Base-by-base conservation (phyloP, 1,284 basidiomycete species). In the Mycena citricolor region DNA sequence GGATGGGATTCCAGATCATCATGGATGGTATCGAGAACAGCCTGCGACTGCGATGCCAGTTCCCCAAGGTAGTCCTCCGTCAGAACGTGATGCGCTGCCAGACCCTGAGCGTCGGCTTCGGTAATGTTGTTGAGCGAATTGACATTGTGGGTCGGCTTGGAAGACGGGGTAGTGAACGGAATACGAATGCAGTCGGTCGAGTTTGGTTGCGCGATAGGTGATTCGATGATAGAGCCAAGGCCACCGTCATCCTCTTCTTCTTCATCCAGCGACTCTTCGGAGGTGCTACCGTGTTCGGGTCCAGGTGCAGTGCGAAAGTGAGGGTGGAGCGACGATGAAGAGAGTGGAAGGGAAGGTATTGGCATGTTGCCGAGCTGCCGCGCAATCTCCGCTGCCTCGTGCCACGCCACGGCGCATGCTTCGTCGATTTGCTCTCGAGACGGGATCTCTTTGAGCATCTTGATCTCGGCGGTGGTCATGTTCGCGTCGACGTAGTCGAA, bases 301-400 rank as follows among this genome's bases (percentile, higher is more conserved):
- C 16, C 17, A 11, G 2, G 25, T 5, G 29, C 12, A 8, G 29
- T 3, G 16, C 42, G 35, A 20, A 44, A 44, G 22, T 32, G 42
- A 2, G 42, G 34, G 16, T 44, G 42, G 1, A 44, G n/a, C 20
- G 37, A 34, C 12, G 10, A 13, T 13, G 8, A 25, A 8, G 14
- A 13, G 2, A 44, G 29, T 8, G 42, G 42, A n/a, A 44, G 35
- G 6, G 13, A 10, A 12, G 42, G 42, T 3, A 38, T 20, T 26
- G 32, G 17, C 42, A 44, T 44, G 8, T 19, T 31, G 23, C 42
- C 37, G 22, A 19, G 33, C 17, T 44, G 42, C 12, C 8, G 13
- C 13, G 35, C 26, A 3, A 38, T 1, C 1, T 29, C 42, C 10
- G 34, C 42, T 2, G 42, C 42, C 14, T 44, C 42, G 4, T 44